Percentiles rank a stretch among this genome's conserved stretches.
Conservation (phyloP, 2,329 filamentous ascomycete species). For the Daldinia eschscholtzii region DNA sequence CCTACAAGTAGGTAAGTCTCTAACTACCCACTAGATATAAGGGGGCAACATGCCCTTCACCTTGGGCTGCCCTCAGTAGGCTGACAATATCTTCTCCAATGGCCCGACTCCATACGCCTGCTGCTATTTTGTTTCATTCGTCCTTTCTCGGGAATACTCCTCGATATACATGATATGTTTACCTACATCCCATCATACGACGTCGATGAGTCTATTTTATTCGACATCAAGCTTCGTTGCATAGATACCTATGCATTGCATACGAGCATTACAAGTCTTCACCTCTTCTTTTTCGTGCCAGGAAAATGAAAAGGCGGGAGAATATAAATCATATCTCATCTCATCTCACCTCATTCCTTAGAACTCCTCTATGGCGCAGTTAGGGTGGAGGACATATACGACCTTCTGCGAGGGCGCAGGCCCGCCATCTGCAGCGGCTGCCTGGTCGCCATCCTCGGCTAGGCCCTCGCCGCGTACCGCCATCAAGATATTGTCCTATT, state of each 20-base stretch:
- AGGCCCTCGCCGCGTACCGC: slow-evolving; percentile 76
- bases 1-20: slow-evolving; percentile 1
- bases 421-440: slow-evolving; percentile 58
- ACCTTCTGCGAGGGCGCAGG: slow-evolving; percentile 63
- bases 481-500: slow-evolving; percentile 86
- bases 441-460: slow-evolving; percentile 59
- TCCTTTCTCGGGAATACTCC: not conserved
- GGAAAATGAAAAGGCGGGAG: not conserved
- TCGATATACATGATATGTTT: not conserved
- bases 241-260: not conserved
- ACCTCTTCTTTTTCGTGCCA: not conserved
- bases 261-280: not conserved
- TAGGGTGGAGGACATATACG: slow-evolving; percentile 93
- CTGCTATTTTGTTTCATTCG: slow-evolving; percentile 5
- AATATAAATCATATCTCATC: not conserved
- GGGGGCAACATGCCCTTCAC: not conserved
- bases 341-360: slow-evolving; percentile 18
- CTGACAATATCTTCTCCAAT: not conserved
- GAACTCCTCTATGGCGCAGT: slow-evolving; percentile 82
- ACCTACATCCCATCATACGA: slow-evolving; percentile 5
- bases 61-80: not conserved
- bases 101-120: slow-evolving; percentile 7
- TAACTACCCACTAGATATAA: slow-evolving; percentile 1
- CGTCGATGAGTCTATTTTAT: not conserved
- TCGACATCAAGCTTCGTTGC: slow-evolving; percentile 3